Evolutionary conservation across 495 filamentous ascomycete species (phyloP).

Genomic region (Polyplosphaeria fusca): DNA sequence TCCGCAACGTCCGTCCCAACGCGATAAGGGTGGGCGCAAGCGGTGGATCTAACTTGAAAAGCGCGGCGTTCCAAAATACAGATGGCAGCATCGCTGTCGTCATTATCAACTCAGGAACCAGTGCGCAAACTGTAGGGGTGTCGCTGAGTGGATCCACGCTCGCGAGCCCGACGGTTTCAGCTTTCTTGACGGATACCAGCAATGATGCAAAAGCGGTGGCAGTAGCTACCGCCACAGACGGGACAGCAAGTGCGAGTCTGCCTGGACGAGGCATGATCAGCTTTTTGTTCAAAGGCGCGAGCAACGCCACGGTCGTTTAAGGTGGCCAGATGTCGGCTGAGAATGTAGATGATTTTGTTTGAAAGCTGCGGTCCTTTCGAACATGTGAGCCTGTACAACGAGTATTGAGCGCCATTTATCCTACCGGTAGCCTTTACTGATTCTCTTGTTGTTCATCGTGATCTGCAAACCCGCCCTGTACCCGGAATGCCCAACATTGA

Average conservation of each 20-base stretch:
- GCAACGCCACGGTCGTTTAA: conserved; percentile 4
- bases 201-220: conserved; percentile 15
- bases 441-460: not conserved
- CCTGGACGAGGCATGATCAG: conserved; percentile 30
- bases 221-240: conserved; percentile 17
- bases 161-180: conserved; percentile 4
- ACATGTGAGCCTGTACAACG: not conserved
- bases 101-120: conserved; percentile 27
- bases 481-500: no score
- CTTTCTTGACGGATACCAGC: conserved; percentile 27
- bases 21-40: conserved; percentile 39
- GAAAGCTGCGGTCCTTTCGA: not conserved
- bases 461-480: no score
- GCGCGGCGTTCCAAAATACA: conserved; percentile 18
- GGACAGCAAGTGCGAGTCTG: conserved; percentile 24
- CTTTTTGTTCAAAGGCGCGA: conserved; percentile 14
- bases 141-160: not conserved
- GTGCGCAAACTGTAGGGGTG: conserved; percentile 19
- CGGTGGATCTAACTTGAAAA: conserved; percentile 25
- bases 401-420: not conserved
- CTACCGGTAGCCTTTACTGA: not conserved
- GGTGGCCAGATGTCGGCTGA: conserved; percentile 9
- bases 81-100: conserved; percentile 31
- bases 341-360: not conserved
- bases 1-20: conserved; percentile 22